These are phyloP conservation scores for Irpex sp. DNA, from an alignment of 1,284 basidiomycete species.

Conservation along the genomic window DNA sequence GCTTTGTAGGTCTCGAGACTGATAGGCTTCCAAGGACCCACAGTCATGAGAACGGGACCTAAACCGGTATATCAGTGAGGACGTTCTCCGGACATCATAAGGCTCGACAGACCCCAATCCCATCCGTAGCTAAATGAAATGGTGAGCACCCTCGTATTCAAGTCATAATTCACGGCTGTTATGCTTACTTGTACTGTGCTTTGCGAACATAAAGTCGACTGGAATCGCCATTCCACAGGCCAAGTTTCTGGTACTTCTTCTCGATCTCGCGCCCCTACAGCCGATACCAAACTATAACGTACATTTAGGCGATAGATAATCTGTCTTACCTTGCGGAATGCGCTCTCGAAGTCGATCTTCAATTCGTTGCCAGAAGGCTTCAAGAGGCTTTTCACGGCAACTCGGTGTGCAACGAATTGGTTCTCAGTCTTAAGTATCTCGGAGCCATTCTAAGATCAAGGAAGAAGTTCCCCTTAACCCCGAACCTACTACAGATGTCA, in stretches of 20 bases:
- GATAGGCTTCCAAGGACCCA: conserved; percentile 80
- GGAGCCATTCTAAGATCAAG: neutral
- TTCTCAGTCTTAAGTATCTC: conserved; percentile 52
- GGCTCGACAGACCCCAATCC: conserved; percentile 68
- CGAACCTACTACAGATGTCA: neutral
- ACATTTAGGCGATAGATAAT: neutral
- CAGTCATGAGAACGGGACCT: conserved; percentile 75
- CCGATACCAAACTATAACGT: no score
- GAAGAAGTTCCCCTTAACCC: no score
- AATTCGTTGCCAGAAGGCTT: conserved; percentile 65
- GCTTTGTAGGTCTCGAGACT: conserved; percentile 62
- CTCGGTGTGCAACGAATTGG: conserved; percentile 74
- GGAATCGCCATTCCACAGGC: conserved; percentile 85
- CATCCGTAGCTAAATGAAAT: conserved; percentile 61
- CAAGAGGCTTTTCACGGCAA: conserved; percentile 52
- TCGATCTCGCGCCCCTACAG: conserved; percentile 63
- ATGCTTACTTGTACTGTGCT: conserved; percentile 76
- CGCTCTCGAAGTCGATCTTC: conserved; percentile 67
- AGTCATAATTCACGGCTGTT: no score
- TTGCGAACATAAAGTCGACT: conserved; percentile 85
- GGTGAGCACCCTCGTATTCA: neutral
- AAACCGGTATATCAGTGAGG: conserved; percentile 5
- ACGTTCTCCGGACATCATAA: neutral
- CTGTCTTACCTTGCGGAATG: conserved; percentile 61
- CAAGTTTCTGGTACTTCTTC: conserved; percentile 53